Evolutionary conservation across 192 early-diverging fungal species (phyloP), one percentile per base, ranked within the genome.

Genomic region (Spizellomyces sp.): DNA sequence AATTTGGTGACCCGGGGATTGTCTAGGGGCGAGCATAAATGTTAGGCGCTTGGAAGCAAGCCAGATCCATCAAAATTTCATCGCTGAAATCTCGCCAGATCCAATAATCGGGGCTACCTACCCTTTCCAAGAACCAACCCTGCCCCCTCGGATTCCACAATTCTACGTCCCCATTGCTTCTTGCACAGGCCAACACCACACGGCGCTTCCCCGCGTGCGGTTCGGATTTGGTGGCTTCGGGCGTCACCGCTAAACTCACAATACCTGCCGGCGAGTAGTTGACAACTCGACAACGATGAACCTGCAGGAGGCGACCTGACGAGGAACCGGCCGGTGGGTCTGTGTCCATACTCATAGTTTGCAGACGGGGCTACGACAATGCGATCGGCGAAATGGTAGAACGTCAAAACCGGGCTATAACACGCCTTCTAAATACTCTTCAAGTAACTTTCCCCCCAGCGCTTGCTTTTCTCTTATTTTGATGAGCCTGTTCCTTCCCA

Each of bases 161-260:
- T 80, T 98, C 95, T 64, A 98, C 93, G 73, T 96, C 90, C 27
- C 96, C 95, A 76, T 96, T 96, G 27, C 87, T 91, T 58, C 96
- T 81, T 43, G 92, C 96, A 60, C 93, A 91, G 0, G 96, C 96
- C 12, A 96, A 56, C 43, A 50, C 27, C 36, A 69, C 62, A 10
- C 54, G 43, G n/a, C 19, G 57, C 36, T 19, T 21, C 56, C 21
- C 45, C 60, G 47, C 6, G 9, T 52, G 7, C n/a, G 19, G 21
- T 12, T 62, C 67, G 14, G 22, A 5, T 6, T 22, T 19, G 8
- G 36, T 44, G 15, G 66, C 7, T 50, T 19, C 74, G 56, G 94
- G 93, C 15, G 91, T 86, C 64, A 92, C 92, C 59, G 89, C 81
- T 60, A 98, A 84, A 19, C 92, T 88, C 75, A 92, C 92, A 64